Evolutionary conservation across 176 grass and related monocot genomes (phyloP).

Genomic region (Oryza officinalis): DNA sequence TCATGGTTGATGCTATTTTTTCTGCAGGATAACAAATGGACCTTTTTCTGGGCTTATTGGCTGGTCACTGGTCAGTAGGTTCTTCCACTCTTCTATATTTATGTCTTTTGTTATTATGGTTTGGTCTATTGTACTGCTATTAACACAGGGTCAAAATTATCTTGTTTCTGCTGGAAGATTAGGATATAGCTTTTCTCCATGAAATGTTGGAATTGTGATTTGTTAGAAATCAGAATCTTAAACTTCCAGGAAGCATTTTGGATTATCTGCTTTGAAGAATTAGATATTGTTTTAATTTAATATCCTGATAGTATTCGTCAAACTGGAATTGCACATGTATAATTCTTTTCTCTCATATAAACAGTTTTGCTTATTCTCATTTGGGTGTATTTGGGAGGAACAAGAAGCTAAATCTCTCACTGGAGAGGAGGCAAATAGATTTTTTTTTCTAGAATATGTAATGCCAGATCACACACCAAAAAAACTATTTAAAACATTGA

Average conservation of each 20-base stretch:
- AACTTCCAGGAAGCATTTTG: not conserved
- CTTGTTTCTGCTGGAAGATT: not conserved
- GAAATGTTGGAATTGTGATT: slow-evolving; percentile 1
- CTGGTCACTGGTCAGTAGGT: slow-evolving; percentile 68
- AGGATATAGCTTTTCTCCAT: not conserved
- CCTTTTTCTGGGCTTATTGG: slow-evolving; percentile 97
- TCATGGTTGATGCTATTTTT: slow-evolving; percentile 25
- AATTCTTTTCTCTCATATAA: slow-evolving; percentile 20
- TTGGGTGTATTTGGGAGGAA: slow-evolving; percentile 94
- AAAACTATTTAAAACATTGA: no score
- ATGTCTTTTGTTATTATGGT: not conserved
- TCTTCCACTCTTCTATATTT: slow-evolving; percentile 18
- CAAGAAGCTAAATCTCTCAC: slow-evolving; percentile 82
- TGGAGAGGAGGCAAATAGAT: slow-evolving; percentile 94
- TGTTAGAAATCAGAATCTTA: not conserved
- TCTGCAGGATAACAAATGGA: slow-evolving; percentile 91
- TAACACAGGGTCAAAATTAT: not conserved
- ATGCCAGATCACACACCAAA: no score
- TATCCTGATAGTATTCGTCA: slow-evolving; percentile 7
- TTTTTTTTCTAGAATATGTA: no score
- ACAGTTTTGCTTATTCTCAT: slow-evolving; percentile 93
- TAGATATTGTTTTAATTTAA: not conserved
- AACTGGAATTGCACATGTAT: slow-evolving; percentile 16
- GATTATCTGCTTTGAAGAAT: not conserved
- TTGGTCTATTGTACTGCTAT: not conserved